Conservation (phyloP, 2,329 filamentous ascomycete species). For the Nemania bipapillata region DNA sequence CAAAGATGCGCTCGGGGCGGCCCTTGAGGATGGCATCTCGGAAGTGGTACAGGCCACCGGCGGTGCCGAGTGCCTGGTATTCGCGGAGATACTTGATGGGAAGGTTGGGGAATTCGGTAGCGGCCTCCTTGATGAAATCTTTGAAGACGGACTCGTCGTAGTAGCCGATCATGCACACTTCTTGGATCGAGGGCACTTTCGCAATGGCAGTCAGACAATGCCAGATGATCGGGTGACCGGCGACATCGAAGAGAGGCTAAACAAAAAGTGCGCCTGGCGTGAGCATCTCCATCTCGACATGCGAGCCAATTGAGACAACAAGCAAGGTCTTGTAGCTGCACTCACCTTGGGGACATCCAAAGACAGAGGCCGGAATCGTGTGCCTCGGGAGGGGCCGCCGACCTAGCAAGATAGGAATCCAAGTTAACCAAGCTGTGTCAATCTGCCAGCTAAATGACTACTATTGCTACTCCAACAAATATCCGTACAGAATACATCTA, state of each 20-base stretch:
- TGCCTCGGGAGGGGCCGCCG: slow-evolving; percentile 93
- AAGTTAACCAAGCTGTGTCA: slow-evolving; percentile 45
- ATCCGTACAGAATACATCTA: not conserved
- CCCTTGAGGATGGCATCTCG: slow-evolving; percentile 98
- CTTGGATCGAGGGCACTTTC: slow-evolving; percentile 88
- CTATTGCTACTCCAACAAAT: not conserved
- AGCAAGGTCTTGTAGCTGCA: slow-evolving; percentile 27
- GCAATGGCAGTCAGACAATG: slow-evolving; percentile 93
- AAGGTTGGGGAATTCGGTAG: slow-evolving; percentile 84
- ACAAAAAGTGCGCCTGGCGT: slow-evolving; percentile 6
- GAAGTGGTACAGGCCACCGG: slow-evolving; percentile 98
- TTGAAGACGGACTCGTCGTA: slow-evolving; percentile 97
- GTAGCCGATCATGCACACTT: slow-evolving; percentile 98
- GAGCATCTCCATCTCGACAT: slow-evolving; percentile 5
- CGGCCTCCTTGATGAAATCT: slow-evolving; percentile 95
- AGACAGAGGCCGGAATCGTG: slow-evolving; percentile 91
- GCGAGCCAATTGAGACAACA: slow-evolving; percentile 4
- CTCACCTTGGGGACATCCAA: slow-evolving; percentile 93
- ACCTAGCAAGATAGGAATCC: slow-evolving; percentile 67
- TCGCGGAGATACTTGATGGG: slow-evolving; percentile 95
- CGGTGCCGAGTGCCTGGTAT: slow-evolving; percentile 95
- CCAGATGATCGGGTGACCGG: slow-evolving; percentile 97
- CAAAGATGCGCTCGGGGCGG: slow-evolving; percentile 92
- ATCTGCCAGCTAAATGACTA: not conserved
- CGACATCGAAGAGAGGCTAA: slow-evolving; percentile 96